Evolutionary conservation across 2,329 filamentous ascomycete species (phyloP).

Genomic region (Mariannaea elegans): DNA sequence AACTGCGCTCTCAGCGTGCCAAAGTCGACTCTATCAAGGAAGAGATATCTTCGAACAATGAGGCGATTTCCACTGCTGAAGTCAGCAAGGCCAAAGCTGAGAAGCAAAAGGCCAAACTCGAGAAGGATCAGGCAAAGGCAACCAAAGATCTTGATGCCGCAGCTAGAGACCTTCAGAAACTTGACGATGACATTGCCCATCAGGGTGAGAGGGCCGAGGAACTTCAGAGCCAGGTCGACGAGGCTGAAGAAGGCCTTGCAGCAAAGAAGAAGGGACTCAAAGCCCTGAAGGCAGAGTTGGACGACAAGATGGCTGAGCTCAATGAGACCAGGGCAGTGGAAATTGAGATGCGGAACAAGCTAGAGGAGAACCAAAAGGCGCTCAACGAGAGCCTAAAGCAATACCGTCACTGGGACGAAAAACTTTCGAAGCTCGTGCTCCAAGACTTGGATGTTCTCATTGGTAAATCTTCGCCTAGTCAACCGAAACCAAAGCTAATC

Average conservation of each 20-base stretch:
- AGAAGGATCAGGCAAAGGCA: slow-evolving; percentile 82
- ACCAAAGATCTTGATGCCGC: slow-evolving; percentile 80
- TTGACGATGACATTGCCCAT: slow-evolving; percentile 80
- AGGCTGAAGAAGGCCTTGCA: slow-evolving; percentile 81
- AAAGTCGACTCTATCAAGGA: slow-evolving; percentile 91
- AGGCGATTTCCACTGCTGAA: slow-evolving; percentile 86
- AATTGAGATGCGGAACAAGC: slow-evolving; percentile 98
- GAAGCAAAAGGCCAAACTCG: slow-evolving; percentile 87
- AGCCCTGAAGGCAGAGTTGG: slow-evolving; percentile 82
- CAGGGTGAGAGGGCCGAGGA: slow-evolving; percentile 80
- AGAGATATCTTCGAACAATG: slow-evolving; percentile 81
- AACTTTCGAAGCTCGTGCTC: slow-evolving; percentile 82
- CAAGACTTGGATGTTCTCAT: slow-evolving; percentile 81
- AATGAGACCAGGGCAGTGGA: slow-evolving; percentile 90
- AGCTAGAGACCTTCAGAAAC: slow-evolving; percentile 75
- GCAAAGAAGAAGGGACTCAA: slow-evolving; percentile 83
- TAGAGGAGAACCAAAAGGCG: slow-evolving; percentile 94
- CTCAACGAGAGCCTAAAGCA: slow-evolving; percentile 87
- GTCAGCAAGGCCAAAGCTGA: slow-evolving; percentile 91
- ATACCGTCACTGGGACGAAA: slow-evolving; percentile 87
- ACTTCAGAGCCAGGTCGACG: slow-evolving; percentile 77
- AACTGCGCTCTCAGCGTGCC: slow-evolving; percentile 86
- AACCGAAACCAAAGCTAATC: slow-evolving; percentile 38
- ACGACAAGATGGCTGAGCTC: slow-evolving; percentile 84
- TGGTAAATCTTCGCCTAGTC: slow-evolving; percentile 46